Evolutionary conservation across 2,329 filamentous ascomycete genomes (phyloP), one percentile per base, ranked within the genome.

Genomic region (Myriosclerotinia curreyana): DNA sequence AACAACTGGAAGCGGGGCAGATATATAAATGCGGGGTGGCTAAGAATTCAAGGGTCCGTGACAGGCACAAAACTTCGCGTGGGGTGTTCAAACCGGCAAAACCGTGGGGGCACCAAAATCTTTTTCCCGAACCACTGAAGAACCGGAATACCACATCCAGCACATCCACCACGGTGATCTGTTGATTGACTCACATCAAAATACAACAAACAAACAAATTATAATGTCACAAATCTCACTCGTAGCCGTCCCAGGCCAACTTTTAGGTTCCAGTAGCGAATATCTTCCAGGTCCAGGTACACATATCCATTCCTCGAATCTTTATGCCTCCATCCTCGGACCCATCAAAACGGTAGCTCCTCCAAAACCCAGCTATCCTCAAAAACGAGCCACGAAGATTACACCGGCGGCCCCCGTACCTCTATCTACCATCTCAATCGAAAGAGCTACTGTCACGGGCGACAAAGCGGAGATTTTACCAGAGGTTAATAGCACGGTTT

Each of bases 251-350:
- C 95, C 95, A 14, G 95, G 95, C 74, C 90, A 95, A 75, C 79
- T 86, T 53, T 84, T 99, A 49, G 93, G 90, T 38, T 78, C 88
- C 22, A 77, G 82, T 22, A 80, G 83, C 63, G 84, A 86, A 69
- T 93, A 89, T 77, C 78, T 82, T 49, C 83, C 92, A 36, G 94
- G 94, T 17, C 81, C 90, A 14, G 95, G 94, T 69, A 96, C 92
- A 0, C 92, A 98, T 76, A 81, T 96, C 69, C 83, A 91, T 77
- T 82, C 89, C 68, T 82, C 85, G 67, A 84, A 87, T 65, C 84
- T 97, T 70, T 89, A 89, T 76, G 88, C 93, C 66, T 96, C 93
- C 25, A 86, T 97, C 67, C 84, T 92, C 58, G 94, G 93, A 55
- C 83, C 83, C 49, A 84, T 94, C 67, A 77, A 81, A 65, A 77